Evolutionary conservation across 345 rosid genomes (phyloP), one percentile per base, ranked within the genome.

Genomic region (Rhizophora apiculata): DNA sequence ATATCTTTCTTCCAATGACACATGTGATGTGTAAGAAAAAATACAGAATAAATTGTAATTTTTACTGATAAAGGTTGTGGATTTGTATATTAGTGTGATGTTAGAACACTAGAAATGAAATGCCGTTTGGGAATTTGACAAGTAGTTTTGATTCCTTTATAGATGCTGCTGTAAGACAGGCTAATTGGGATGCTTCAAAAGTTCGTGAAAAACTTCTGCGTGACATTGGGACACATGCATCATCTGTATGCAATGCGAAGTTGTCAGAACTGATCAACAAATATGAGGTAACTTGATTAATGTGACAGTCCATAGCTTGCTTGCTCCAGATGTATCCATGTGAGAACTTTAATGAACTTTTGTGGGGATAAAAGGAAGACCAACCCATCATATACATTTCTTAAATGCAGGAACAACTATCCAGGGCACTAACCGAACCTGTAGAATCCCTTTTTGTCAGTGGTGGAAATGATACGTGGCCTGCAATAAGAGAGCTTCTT

Each of bases 161-260:
- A 90, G 93, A 86, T 78, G 91, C 88, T 76, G 75, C 80, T 24
- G 74, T 86, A 68, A 59, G 68, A 68, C 91, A 85, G 77, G 87
- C 88, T 6, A 67, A 80, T 55, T 90, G 96, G 93, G 86, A 82
- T 82, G 79, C 88, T 73, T 82, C 83, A 63, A 90, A 82, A 79
- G 69, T 85, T 59, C 75, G 80, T 29, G 87, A 88, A 60, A 86
- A 88, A 71, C 89, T 88, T 79, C 78, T 22, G 31, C 88, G 82
- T 58, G 89, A 83, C 75, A 81, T 90, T 70, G 86, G 83, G 72
- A 68, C 82, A 46, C 83, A 87, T 52, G 67, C 81, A 66, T 82
- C 79, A 64, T 86, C 84, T 34, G 76, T 80, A 57, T 64, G 75
- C 54, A 76, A 68, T 80, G 81, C 81, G 39, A 87, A 82, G 79